Evolutionary conservation across 1,284 basidiomycete genomes (phyloP), one percentile per base, ranked within the genome.

Genomic region (Phellopilus nigrolimitatus): DNA sequence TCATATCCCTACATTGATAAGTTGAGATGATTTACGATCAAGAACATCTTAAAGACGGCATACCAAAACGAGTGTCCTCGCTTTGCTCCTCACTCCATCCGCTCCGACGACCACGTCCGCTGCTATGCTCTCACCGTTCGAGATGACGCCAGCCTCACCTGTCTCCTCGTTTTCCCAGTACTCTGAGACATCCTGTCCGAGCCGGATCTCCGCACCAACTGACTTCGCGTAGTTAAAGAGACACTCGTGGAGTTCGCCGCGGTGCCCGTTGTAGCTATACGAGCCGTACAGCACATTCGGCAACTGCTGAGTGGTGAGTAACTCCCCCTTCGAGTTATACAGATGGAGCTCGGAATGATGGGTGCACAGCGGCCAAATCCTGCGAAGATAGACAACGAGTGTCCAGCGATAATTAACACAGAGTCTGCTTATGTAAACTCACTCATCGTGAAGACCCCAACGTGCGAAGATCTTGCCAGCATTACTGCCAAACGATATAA

Each of bases 1-100:
- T 56, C 24, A 47, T 60, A 59, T 5, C 60, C 62, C 62, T 67
- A 52, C 17, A 28, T n/a, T 3, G 10, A 33, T n/a, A 33, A 38
- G 3, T 17, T 9, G 17, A 51, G 21, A n/a, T n/a, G n/a, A n/a
- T n/a, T n/a, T n/a, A n/a, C n/a, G n/a, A n/a, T n/a, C n/a, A n/a
- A n/a, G n/a, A n/a, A n/a, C n/a, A n/a, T n/a, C n/a, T n/a, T n/a
- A n/a, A n/a, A n/a, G n/a, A n/a, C n/a, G 9, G 40, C 62, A 47
- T 44, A 61, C 65, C 44, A 68, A 47, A 9, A 66, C 62, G 21
- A 59, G 59, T 43, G 57, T 54, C 12, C 60, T n/a, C n/a, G 46
- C 46, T 24, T 15, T 47, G 10, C 43, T 45, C 30, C 58, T 56
- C 15, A 61, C 57, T 49, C 59, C 59, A 30, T 61, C 60, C 3